Evolutionary conservation across 345 rosid genomes (phyloP), one percentile per base, ranked within the genome.

Genomic region (Salix dunnii): DNA sequence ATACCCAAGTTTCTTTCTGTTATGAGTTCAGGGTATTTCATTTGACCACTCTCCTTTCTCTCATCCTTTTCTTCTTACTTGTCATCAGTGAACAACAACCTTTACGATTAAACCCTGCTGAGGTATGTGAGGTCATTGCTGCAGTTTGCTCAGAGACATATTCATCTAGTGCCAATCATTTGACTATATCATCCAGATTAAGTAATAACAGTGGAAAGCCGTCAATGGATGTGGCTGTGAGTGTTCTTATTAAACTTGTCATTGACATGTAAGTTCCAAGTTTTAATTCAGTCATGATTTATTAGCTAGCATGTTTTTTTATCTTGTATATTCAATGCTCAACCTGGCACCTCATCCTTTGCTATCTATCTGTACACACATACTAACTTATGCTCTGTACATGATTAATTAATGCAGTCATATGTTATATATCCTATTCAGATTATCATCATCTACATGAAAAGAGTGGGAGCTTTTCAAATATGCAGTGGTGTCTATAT

Each of bases 41-140:
- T 46, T 55, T 60, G 61, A 70, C 20, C 33, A 51, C 25, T 73
- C 71, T 46, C 36, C 74, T 73, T 73, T 73, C 49, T 78, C 80
- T 36, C 74, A 72, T 71, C 21, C 67, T 79, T 53, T 76, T 77
- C 75, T 68, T 81, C 55, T 71, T 72, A 20, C 66, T 35, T 82
- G 72, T 82, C 62, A 76, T 79, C 88, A 96, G 99, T 91, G 97
- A 92, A 88, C 99, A 96, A 80, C 98, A 96, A 83, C 98, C 99
- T 67, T 78, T 96, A 87, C 89, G 91, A 63, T 80, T 96, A 74
- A 92, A 88, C 82, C 84, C 92, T 77, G 92, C 92, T 25, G 99
- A 94, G 84, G 97, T 96, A 72, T 88, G 89, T 66, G 99, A 96
- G 87, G 98, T 96, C 79, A 96, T 96, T 64, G 91, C 97, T 74